A percentile compares a stretch with the other conserved stretches of the same genome.
phyloP scores from a whole-genome alignment of 1,284 basidiomycete genomes.

The Mycosarcoma maydis region DNA sequence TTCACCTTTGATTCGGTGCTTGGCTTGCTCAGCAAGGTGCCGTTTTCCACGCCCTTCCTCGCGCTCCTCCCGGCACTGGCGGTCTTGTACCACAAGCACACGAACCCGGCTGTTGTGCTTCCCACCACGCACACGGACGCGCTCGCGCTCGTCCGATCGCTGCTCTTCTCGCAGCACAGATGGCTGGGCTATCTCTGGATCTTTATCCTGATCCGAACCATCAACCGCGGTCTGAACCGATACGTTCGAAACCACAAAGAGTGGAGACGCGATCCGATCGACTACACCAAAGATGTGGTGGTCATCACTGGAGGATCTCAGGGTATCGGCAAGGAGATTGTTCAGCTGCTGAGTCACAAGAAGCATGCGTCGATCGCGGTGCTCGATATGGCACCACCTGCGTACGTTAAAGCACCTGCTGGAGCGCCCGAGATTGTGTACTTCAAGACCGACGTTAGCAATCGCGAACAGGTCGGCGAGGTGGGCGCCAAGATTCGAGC shows the following conservation, averaged over 20 bases:
- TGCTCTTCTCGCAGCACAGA: constrained; percentile 52
- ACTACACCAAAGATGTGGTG: constrained; percentile 61
- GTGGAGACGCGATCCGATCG: constrained; percentile 48
- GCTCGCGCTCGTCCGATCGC: constrained; percentile 20
- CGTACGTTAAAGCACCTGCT: constrained; percentile 54
- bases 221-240: constrained; percentile 54
- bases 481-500: constrained; percentile 55
- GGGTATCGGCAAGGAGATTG: constrained; percentile 64
- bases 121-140: constrained; percentile 10
- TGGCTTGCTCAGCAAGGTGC: constrained; percentile 47
- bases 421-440: constrained; percentile 64
- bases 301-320: constrained; percentile 64
- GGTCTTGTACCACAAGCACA: constrained; percentile 47
- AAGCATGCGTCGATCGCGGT: constrained; percentile 61
- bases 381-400: constrained; percentile 61
- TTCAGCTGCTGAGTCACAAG: constrained; percentile 56
- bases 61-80: constrained; percentile 52
- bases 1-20: constrained; percentile 55
- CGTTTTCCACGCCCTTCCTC: constrained; percentile 57
- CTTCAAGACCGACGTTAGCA: constrained; percentile 63
- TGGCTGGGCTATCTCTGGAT: constrained; percentile 52
- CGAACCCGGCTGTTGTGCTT: constrained; percentile 2
- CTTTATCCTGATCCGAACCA: constrained; percentile 49
- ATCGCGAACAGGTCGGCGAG: constrained; percentile 49
- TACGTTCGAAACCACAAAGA: constrained; percentile 56